Base-by-base conservation (phyloP, 306 rosid species). In the Senna tora region DNA sequence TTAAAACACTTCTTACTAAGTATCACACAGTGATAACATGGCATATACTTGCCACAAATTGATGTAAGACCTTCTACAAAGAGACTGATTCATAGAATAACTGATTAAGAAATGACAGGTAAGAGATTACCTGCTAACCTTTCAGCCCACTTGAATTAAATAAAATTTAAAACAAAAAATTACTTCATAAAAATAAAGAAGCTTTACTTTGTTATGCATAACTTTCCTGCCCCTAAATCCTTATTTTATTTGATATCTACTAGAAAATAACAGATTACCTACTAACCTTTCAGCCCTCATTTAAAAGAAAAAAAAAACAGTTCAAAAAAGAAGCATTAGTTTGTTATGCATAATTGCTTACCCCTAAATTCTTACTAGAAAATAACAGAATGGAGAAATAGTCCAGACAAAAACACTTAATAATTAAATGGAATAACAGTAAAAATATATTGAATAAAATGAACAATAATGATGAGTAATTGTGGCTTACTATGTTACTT, bases 311-410 rank as follows among this genome's bases (percentile, higher is more conserved):
- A 16, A 57, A 76, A 38, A 56, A 14, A 9, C 10, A 21, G 4
- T 58, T 46, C 4, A 36, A 19, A 42, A 17, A 66, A 74, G 6
- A 36, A 62, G 41, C 69, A 52, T 51, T 30, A 30, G 16, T 30
- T 55, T 55, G 67, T 20, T 11, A 21, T 67, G 54, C 61, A 22
- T 59, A 38, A 38, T 20, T 68, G 9, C n/a, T 33, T 68, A 15
- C 47, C 46, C 13, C 22, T 32, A 76, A 51, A 68, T 59, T 62
- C 50, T 38, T 67, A 55, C 61, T 66, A 62, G 57, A 57, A 67
- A 66, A 67, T 36, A 46, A 69, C 50, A 62, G 20, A 30, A 52
- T 36, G 9, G 15, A 54, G 25, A 57, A 58, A 66, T 38, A 58
- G 65, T 30, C 34, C 49, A 10, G 3, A 10, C 15, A 62, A 59